Base-by-base conservation (phyloP, 1,139 yeast genomes). In the Suhomyces maxii region DNA sequence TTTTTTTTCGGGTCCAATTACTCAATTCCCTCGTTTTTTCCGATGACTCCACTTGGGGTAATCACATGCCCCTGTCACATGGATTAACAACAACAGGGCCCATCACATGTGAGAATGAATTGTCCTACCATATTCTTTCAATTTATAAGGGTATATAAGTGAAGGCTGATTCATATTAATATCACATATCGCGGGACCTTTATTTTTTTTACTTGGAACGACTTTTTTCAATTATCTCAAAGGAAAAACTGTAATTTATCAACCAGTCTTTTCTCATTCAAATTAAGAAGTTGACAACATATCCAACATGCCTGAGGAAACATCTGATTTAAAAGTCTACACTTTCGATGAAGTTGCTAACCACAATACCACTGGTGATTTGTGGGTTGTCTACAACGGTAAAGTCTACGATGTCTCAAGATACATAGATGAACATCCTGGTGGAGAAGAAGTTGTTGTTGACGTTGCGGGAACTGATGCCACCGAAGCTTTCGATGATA, bases 361-460 rank as follows among this genome's bases (percentile, higher is more conserved):
- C 64, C 98, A 93, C 77, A 85, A 79, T 68, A 76, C 86, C 43
- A 71, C 78, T 49, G 89, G 84, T 49, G 97, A 91, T 66, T 77
- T 89, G 56, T 93, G 97, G 96, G 79, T 93, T 70, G 87, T 89
- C 55, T 83, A 89, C 70, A 83, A 89, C 55, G 97, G 95, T 40
- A 87, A 86, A 63, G 98, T 93, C 46, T 93, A 91, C 71, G 90
- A 93, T 67, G 83, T 88, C 52, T 73, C 96, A 46, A 73, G 76
- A 55, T 93, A 91, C 69, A 69, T 91, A 51, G 97, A 91, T 61
- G 98, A 93, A 74, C 99, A 93, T 72, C 96, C 96, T 52, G 99
- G 99, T 75, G 99, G 99, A 64, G 98, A 90, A 69, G 99, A 95
- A 69, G 97, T 93, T 42, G 79, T 93, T 57, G 71, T 86, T 46